These are phyloP conservation scores for Steccherinum ochraceum DNA, from an alignment of 768 basidiomycete species.

Conservation along the genomic window DNA sequence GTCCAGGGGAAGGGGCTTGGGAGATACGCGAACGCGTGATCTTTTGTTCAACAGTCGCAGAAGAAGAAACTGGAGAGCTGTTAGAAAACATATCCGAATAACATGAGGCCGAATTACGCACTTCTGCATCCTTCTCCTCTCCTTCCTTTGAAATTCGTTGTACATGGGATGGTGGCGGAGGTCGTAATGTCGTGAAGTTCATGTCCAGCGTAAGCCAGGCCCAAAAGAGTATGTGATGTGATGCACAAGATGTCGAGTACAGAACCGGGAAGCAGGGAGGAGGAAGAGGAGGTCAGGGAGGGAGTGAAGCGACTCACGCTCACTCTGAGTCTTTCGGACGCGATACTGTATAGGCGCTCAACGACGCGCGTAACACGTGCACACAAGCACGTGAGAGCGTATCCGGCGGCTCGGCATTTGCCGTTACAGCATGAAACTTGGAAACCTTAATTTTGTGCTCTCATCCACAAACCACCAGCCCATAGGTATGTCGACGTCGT, in stretches of 20 bases:
- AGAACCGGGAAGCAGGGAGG: background rate
- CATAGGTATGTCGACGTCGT: background rate
- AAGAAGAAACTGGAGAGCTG: constrained; percentile 20
- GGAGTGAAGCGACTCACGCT: no score
- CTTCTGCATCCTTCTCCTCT: constrained; percentile 23
- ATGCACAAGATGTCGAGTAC: background rate
- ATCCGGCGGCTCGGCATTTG: background rate
- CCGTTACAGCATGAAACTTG: background rate
- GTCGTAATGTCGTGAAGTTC: constrained; percentile 20
- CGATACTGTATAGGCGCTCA: background rate
- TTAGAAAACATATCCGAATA: background rate
- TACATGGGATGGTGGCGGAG: constrained; percentile 9
- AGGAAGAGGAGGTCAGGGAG: background rate
- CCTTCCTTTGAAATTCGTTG: constrained; percentile 17
- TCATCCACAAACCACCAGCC: background rate
- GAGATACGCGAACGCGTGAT: constrained; percentile 57
- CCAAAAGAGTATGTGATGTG: no score
- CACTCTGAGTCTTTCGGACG: background rate
- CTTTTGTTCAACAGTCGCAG: constrained; percentile 47
- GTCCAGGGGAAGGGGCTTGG: constrained; percentile 37
- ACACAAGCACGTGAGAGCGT: background rate
- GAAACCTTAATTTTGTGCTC: background rate
- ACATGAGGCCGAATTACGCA: constrained; percentile 7
- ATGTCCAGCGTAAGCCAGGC: no score
- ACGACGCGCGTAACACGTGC: background rate